Evolutionary conservation across 2,329 filamentous ascomycete species (phyloP).

Genomic region (Neonectria hederae): DNA sequence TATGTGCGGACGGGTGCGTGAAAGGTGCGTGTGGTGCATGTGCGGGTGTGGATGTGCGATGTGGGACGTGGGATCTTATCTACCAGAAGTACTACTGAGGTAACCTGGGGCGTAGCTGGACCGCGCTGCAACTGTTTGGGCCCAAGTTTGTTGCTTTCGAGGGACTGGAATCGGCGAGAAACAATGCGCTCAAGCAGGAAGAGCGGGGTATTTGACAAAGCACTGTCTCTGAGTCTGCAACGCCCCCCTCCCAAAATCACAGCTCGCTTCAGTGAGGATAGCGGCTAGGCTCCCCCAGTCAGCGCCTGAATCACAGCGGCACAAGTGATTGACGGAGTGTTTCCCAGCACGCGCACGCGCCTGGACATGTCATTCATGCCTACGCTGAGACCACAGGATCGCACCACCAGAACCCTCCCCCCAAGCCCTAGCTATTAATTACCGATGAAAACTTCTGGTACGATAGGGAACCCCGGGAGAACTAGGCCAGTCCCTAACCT

Average conservation of each 20-base stretch:
- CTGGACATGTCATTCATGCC: not conserved
- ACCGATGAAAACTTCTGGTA: conserved; percentile 4
- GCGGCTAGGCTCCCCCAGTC: not conserved
- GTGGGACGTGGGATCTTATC: not conserved
- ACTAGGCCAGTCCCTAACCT: conserved; percentile 1
- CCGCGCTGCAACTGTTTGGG: not conserved
- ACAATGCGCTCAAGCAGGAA: no score
- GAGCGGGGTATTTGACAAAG: no score
- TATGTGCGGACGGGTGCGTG: conserved; percentile 7
- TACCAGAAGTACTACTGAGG: no score
- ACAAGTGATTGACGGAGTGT: no score
- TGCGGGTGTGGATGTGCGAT: not conserved
- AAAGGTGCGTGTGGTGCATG: not conserved
- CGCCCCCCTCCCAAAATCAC: no score
- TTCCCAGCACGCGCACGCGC: no score
- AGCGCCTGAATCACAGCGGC: not conserved
- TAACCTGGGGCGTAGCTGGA: no score
- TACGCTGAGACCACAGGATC: conserved; percentile 19
- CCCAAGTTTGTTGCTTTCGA: not conserved
- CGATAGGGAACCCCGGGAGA: conserved; percentile 5
- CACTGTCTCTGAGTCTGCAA: not conserved
- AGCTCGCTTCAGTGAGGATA: not conserved
- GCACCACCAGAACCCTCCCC: conserved; percentile 9
- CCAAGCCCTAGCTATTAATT: not conserved
- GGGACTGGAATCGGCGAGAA: not conserved